Evolutionary conservation across 768 basidiomycete genomes (phyloP).

Genomic region (Mrakia hoshinonis): DNA sequence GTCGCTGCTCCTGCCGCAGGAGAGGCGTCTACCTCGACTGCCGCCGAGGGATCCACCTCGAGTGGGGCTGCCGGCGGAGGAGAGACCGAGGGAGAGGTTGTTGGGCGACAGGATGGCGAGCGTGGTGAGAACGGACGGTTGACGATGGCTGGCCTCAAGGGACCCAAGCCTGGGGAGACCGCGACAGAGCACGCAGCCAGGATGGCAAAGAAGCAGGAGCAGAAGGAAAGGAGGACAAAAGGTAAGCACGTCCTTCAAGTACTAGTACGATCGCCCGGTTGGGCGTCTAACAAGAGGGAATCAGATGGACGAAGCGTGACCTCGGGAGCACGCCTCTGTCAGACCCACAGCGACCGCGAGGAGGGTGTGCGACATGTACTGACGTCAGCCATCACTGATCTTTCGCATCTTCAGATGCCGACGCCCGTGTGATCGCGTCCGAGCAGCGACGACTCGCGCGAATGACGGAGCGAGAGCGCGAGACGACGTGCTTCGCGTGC

Average conservation of each 20-base stretch:
- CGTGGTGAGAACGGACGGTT: conserved; percentile 17
- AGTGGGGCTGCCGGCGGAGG: background rate
- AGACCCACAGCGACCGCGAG: too few species aligned
- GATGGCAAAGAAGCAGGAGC: conserved; percentile 13
- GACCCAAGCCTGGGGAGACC: conserved; percentile 28
- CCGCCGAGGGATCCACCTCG: background rate
- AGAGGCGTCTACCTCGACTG: background rate
- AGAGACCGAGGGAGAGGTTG: background rate
- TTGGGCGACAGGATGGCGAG: conserved; percentile 10
- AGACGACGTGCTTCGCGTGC: conserved; percentile 78
- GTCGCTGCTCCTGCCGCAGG: background rate
- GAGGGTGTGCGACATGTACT: too few species aligned
- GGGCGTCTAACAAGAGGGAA: conserved; percentile 29
- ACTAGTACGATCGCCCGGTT: background rate
- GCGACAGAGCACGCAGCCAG: conserved; percentile 13
- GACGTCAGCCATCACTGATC: too few species aligned
- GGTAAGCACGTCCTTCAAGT: conserved; percentile 33
- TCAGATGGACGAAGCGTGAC: conserved; percentile 31
- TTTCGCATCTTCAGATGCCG: background rate
- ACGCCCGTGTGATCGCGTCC: conserved; percentile 20
- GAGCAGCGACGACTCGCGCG: conserved; percentile 62
- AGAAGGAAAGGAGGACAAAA: conserved; percentile 32
- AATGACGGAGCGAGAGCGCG: conserved; percentile 49
- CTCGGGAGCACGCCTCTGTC: too few species aligned
- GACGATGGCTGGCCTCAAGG: conserved; percentile 29